Percentiles rank a stretch among this genome's conserved stretches.
Evolutionary conservation across 2,329 filamentous ascomycete genomes (phyloP).

Genomic region (Pyrenophora tritici-repentis): DNA sequence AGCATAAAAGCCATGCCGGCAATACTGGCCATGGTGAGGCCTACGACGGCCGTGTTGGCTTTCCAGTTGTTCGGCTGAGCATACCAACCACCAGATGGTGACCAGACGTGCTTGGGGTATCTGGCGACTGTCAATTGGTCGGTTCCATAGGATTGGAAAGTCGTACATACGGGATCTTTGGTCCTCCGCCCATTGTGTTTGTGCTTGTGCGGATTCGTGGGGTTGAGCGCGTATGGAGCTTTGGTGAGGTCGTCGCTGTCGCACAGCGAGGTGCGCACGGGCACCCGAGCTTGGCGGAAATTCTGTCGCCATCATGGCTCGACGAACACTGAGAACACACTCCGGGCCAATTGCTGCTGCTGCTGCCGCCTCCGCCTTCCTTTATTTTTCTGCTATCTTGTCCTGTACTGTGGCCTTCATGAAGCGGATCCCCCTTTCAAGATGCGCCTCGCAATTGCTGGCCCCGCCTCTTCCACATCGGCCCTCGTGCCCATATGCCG

Average conservation of each 20-base stretch:
- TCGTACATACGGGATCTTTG: conserved; percentile 67
- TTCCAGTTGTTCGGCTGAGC: conserved; percentile 94
- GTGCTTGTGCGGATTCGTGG: conserved; percentile 53
- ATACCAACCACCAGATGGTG: conserved; percentile 97
- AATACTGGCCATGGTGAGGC: conserved; percentile 69
- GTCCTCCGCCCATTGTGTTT: conserved; percentile 67
- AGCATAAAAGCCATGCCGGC: conserved; percentile 70
- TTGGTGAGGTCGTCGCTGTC: conserved; percentile 30
- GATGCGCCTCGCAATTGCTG: conserved; percentile 66
- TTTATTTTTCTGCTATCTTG: conserved; percentile 12
- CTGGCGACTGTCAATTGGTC: conserved; percentile 53
- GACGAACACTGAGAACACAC: conserved; percentile 38
- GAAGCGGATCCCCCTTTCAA: conserved; percentile 66
- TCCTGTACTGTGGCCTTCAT: conserved; percentile 46
- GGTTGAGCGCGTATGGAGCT: conserved; percentile 21
- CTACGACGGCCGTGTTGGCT: conserved; percentile 81
- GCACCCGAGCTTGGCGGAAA: conserved; percentile 38
- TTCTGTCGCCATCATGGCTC: conserved; percentile 36
- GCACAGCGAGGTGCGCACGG: conserved; percentile 18
- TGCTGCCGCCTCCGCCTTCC: conserved; percentile 23
- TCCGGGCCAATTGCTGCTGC: conserved; percentile 26
- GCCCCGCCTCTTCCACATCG: conserved; percentile 51
- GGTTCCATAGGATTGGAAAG: conserved; percentile 17
- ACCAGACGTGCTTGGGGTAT: conserved; percentile 99
- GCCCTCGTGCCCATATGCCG: conserved; percentile 43